phyloP scores from a whole-genome alignment of 805 yeast species.

The Saccharomycopsis capsularis region DNA sequence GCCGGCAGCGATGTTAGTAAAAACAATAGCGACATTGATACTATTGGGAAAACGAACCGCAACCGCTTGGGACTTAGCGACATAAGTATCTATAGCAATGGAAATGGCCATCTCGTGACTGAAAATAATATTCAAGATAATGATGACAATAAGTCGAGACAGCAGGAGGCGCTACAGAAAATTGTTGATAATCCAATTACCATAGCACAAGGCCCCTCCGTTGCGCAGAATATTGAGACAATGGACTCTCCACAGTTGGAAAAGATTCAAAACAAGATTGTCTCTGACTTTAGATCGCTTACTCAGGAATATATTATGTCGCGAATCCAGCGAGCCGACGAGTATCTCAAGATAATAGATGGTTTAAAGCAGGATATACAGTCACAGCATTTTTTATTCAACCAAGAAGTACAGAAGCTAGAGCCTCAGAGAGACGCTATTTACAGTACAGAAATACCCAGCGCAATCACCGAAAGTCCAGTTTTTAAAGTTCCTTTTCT shows the following conservation, averaged over 20 bases:
- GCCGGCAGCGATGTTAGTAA: not conserved
- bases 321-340: slow-evolving; percentile 8
- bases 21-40: not conserved
- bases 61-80: too few relatives aligned
- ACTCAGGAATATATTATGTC: slow-evolving; percentile 8
- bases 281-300: not conserved
- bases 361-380: not conserved
- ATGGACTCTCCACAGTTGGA: slow-evolving; percentile 2
- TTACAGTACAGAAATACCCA: not conserved
- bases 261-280: not conserved
- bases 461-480: not conserved
- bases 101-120: not conserved
- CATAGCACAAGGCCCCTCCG: not conserved
- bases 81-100: too few relatives aligned
- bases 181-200: not conserved
- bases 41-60: too few relatives aligned
- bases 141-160: not conserved
- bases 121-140: not conserved
- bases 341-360: not conserved
- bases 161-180: too few relatives aligned
- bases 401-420: not conserved
- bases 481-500: not conserved
- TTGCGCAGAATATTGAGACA: not conserved
- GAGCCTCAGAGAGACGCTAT: not conserved
- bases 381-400: not conserved